Conservation (phyloP, 116 monocot genomes). For the Cymodocea nodosa region DNA sequence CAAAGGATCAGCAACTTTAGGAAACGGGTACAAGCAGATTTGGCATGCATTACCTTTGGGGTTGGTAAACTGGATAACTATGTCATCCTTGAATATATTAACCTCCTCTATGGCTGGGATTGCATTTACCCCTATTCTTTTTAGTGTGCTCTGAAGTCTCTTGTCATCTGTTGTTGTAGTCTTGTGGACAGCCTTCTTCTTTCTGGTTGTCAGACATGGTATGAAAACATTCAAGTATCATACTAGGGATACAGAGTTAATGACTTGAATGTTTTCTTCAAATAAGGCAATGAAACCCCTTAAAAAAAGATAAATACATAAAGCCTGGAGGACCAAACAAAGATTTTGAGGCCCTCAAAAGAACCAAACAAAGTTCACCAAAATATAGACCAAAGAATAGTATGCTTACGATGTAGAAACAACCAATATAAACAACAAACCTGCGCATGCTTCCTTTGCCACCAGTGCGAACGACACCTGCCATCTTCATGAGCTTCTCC, state of each 20-base stretch:
- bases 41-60: slow-evolving; percentile 48
- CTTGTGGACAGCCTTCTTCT: slow-evolving; percentile 95
- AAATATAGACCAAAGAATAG: too few species aligned
- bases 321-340: too few species aligned
- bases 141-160: slow-evolving; percentile 77
- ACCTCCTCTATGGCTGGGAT: slow-evolving; percentile 96
- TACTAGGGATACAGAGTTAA: too few species aligned
- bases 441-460: slow-evolving; percentile 40
- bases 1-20: neutral
- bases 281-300: too few species aligned
- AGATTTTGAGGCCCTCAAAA: too few species aligned
- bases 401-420: too few species aligned
- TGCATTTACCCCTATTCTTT: slow-evolving; percentile 66
- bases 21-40: neutral
- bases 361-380: too few species aligned
- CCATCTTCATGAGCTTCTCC: slow-evolving; percentile 37
- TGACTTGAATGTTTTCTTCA: too few species aligned
- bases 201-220: slow-evolving; percentile 19
- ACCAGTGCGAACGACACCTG: slow-evolving; percentile 38
- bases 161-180: slow-evolving; percentile 86
- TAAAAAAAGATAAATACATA: too few species aligned
- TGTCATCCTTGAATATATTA: slow-evolving; percentile 86
- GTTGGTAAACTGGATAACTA: slow-evolving; percentile 72
- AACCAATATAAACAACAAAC: neutral
- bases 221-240: neutral